Evolutionary conservation across 345 rosid species (phyloP).

Genomic region (Citrus sp.): DNA sequence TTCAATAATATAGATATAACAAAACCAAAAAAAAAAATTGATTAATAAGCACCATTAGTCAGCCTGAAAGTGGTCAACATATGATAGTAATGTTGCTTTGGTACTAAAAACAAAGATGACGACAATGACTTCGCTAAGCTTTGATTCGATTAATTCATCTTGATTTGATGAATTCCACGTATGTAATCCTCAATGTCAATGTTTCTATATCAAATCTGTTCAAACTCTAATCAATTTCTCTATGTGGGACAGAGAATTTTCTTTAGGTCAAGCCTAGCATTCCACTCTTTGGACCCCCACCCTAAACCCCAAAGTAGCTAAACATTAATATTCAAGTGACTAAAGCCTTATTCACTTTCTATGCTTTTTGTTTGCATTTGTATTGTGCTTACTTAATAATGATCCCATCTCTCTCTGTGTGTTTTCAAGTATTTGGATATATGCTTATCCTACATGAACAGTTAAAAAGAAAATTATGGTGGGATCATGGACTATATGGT

Average conservation of each 20-base stretch:
- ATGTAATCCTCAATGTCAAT: background rate
- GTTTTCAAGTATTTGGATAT: background rate
- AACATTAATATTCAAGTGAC: background rate
- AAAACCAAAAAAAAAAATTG: background rate
- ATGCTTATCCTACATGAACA: background rate
- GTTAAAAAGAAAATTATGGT: constrained; percentile 15
- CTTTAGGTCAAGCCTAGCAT: background rate
- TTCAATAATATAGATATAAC: background rate
- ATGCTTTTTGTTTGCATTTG: background rate
- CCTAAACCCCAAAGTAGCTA: background rate
- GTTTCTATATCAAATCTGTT: background rate
- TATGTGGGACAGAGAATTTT: background rate
- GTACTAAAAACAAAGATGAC: constrained; percentile 9
- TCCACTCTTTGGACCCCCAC: constrained; percentile 8
- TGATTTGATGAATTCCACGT: background rate
- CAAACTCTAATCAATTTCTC: constrained; percentile 11
- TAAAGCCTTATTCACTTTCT: background rate
- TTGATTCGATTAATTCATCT: background rate
- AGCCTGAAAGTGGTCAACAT: background rate
- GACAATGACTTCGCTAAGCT: constrained; percentile 6
- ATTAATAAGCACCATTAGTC: constrained; percentile 9
- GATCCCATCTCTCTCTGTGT: background rate
- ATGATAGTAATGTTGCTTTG: background rate
- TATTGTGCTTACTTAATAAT: background rate
- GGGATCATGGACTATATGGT: constrained; percentile 9